Evolutionary conservation across 768 basidiomycete genomes (phyloP), one percentile per base, ranked within the genome.

Genomic region (Guyanaporus albipodus): DNA sequence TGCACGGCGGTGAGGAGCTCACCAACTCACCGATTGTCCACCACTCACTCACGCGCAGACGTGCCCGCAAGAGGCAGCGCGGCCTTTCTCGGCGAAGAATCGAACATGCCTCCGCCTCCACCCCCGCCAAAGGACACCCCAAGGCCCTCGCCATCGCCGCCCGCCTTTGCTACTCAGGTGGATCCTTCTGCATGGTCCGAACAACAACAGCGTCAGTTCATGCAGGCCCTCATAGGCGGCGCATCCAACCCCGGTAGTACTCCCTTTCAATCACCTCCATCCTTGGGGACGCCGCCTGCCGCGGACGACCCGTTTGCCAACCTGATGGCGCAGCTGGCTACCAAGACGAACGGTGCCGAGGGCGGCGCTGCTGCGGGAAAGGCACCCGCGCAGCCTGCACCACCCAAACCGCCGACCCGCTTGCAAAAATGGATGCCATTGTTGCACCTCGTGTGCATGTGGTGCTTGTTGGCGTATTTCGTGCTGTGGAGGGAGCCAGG

Each of bases 201-300:
- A 35, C 82, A 87, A 48, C 82, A 87, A 49, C 85, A 87, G 56
- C 71, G 71, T 44, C 80, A 83, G 53, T 75, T 88, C 52, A 70
- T 88, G 67, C 77, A 78, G 48, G 83, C 85, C 2, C 70, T 90
- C 24, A 74, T 87, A 69, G 61, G 59, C 17, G 53, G 55, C 2
- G 62, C 64, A 0, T 55, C 69, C 40, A 63, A 71, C 50, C 55
- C 71, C 8, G 47, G 62, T 1, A n/a, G 67, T 12, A 18, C 39
- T 8, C 61, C 40, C 23, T 37, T 57, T 8, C 59, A 50, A 37
- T 17, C 42, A 2, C 12, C 42, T 3, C 36, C 44, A 24, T 31
- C 46, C 3, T 34, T 46, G 15, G 32, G 18, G n/a, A 55, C 23
- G 42, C 59, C 32, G 1, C 44, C 46, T 31, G 1, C 42, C 47